These are phyloP conservation scores for Taiwanofungus camphoratus DNA, from an alignment of 1,284 basidiomycete genomes.

Conservation along the genomic window DNA sequence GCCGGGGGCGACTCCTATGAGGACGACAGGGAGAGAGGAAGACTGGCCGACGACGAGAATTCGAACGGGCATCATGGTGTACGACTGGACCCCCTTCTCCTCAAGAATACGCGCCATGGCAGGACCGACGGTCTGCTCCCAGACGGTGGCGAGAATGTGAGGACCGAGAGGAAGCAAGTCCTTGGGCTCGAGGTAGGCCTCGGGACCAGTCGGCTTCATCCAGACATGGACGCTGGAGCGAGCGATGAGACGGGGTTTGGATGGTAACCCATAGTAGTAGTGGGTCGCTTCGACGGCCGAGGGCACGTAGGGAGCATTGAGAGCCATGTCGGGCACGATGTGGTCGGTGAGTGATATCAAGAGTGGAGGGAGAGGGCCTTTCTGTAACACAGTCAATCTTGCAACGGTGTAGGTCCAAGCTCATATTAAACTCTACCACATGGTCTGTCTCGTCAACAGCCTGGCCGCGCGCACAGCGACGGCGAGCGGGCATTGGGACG, in stretches of 20 bases:
- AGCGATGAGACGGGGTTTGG: conserved; percentile 22
- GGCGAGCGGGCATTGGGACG: too few species aligned
- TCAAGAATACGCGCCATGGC: conserved; percentile 12
- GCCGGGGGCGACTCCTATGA: conserved; percentile 26
- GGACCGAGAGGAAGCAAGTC: conserved; percentile 17
- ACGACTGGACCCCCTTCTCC: conserved; percentile 15
- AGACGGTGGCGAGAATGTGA: conserved; percentile 20
- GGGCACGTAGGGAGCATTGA: conserved; percentile 8
- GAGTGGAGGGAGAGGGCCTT: too few species aligned
- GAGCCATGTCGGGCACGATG: conserved; percentile 3
- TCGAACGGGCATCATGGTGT: conserved; percentile 17
- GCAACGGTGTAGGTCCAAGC: too few species aligned
- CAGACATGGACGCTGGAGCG: conserved; percentile 24
- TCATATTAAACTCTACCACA: too few species aligned
- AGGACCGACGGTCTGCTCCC: conserved; percentile 21
- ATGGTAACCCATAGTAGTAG: conserved; percentile 24
- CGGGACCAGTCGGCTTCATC: conserved; percentile 21
- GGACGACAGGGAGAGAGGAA: conserved; percentile 20
- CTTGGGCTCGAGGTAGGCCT: conserved; percentile 23
- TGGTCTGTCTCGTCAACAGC: too few species aligned
- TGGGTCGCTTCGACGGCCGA: conserved; percentile 12
- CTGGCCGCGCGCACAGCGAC: too few species aligned
- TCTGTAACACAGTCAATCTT: too few species aligned
- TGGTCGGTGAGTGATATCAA: conserved; percentile 1
- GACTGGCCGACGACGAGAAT: conserved; percentile 16